Evolutionary conservation across 306 rosid species (phyloP).

Genomic region (Cicer cuneatum): DNA sequence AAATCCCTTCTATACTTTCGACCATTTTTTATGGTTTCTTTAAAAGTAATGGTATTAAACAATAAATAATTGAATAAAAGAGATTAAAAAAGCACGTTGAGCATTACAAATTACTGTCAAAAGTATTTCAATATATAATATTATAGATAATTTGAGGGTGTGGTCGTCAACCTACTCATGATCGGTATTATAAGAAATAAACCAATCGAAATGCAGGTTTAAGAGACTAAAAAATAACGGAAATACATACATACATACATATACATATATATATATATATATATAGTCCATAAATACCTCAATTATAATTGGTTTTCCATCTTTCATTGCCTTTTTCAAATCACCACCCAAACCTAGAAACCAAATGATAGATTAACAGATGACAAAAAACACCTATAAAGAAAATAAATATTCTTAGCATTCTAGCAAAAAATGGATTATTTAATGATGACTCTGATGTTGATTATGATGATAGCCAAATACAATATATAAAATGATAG

Average conservation of each 20-base stretch:
- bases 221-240: constrained; percentile 7
- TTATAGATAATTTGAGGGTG: not conserved
- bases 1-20: not conserved
- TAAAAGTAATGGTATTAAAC: not conserved
- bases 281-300: constrained; percentile 58
- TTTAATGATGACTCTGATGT: not conserved
- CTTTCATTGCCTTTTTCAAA: constrained; percentile 98
- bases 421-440: not conserved
- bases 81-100: not conserved
- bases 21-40: not conserved
- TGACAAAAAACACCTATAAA: not conserved
- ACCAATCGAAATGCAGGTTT: constrained; percentile 2
- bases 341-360: constrained; percentile 93
- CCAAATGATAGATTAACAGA: constrained; percentile 39
- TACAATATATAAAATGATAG: constrained; percentile 9
- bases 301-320: constrained; percentile 96
- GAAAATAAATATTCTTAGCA: constrained; percentile 16
- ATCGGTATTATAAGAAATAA: constrained; percentile 8
- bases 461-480: not conserved
- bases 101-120: not conserved
- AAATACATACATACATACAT: not conserved
- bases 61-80: not conserved
- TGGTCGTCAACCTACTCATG: not conserved
- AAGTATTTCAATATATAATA: not conserved
- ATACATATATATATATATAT: too few relatives aligned